These are phyloP conservation scores for Fennellomyces sp. DNA, from an alignment of 371 early-diverging fungal genomes.

Conservation along the genomic window DNA sequence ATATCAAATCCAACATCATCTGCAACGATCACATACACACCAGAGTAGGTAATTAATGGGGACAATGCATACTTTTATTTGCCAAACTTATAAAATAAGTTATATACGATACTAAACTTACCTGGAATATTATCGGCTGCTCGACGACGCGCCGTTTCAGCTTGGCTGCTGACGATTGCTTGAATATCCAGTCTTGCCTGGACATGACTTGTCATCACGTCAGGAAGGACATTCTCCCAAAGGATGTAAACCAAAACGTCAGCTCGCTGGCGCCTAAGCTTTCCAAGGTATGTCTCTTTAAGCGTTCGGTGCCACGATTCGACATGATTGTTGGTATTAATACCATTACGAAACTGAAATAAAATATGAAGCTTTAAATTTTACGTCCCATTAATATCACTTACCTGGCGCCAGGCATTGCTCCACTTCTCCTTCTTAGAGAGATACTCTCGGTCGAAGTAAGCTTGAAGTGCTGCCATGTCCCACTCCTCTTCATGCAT, in stretches of 20 bases:
- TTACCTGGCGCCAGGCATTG: neutral
- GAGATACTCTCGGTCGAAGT: conserved; percentile 6
- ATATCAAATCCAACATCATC: too few species aligned
- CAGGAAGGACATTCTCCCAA: neutral
- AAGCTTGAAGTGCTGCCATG: too few species aligned
- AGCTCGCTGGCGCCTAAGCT: neutral
- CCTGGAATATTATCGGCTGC: neutral
- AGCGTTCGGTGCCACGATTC: conserved; percentile 5
- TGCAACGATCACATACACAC: too few species aligned
- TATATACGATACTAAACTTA: too few species aligned
- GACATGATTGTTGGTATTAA: conserved; percentile 11
- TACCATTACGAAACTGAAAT: too few species aligned
- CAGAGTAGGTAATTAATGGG: too few species aligned
- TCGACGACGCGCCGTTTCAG: neutral
- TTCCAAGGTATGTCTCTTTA: neutral
- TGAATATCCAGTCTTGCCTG: too few species aligned
- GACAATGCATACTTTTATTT: too few species aligned
- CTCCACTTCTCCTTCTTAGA: neutral
- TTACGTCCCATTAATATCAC: too few species aligned
- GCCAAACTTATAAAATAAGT: too few species aligned
- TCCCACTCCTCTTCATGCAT: too few species aligned
- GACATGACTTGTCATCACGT: neutral
- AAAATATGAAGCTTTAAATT: too few species aligned
- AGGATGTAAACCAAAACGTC: conserved; percentile 1
- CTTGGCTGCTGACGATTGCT: neutral